Conservation (phyloP, 257 asterid genomes). For the Ajuga chamaepitys region DNA sequence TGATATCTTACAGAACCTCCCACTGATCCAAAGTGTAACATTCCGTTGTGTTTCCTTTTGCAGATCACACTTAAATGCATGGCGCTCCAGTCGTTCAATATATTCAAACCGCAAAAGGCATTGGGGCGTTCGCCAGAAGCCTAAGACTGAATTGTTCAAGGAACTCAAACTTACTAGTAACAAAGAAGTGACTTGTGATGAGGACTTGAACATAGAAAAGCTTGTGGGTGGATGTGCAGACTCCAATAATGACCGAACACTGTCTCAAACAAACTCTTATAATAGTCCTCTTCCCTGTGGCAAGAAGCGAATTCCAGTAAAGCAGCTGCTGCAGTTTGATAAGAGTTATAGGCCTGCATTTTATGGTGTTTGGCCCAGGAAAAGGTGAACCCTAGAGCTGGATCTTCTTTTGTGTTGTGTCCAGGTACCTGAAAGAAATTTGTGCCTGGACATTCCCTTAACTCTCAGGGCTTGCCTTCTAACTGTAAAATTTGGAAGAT, state of each 20-base stretch:
- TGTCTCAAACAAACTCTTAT: slow-evolving; percentile 21
- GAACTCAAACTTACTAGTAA: slow-evolving; percentile 71
- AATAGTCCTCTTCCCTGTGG: slow-evolving; percentile 15
- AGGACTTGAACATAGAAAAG: slow-evolving; percentile 40
- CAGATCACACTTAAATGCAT: slow-evolving; percentile 64
- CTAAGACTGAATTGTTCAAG: slow-evolving; percentile 67
- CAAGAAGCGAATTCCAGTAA: slow-evolving; percentile 26
- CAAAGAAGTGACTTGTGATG: slow-evolving; percentile 44
- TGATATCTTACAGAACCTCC: neutral
- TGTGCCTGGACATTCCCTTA: too few species aligned
- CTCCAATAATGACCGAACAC: slow-evolving; percentile 21
- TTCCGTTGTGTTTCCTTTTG: slow-evolving; percentile 15
- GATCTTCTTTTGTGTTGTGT: neutral
- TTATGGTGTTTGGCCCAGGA: slow-evolving; percentile 79
- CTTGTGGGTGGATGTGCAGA: slow-evolving; percentile 51
- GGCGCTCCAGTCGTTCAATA: slow-evolving; percentile 41
- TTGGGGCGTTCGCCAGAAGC: slow-evolving; percentile 79
- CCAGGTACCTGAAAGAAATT: slow-evolving; percentile 3
- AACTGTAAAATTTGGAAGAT: neutral
- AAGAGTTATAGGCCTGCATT: slow-evolving; percentile 90
- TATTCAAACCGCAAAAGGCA: slow-evolving; percentile 37
- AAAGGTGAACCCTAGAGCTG: slow-evolving; percentile 41
- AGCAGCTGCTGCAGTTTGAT: slow-evolving; percentile 84
- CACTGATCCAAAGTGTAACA: neutral
- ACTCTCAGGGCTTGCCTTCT: neutral